A percentile compares a stretch with the other conserved stretches of the same genome.
Evolutionary conservation across 352 stramenopile genomes (phyloP).

Genomic region (Phytopythium sindhum): DNA sequence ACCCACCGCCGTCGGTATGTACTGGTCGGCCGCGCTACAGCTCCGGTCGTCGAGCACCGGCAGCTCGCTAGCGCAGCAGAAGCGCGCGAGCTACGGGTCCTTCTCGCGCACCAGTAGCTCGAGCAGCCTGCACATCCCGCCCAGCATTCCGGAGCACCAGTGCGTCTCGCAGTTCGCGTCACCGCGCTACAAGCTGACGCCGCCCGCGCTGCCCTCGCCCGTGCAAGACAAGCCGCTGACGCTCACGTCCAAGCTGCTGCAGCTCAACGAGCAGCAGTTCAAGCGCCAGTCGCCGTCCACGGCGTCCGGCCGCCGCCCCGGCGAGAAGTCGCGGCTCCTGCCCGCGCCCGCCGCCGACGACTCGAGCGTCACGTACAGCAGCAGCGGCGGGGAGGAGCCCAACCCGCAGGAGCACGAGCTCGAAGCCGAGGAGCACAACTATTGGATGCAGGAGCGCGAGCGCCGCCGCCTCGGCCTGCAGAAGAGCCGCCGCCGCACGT

Average conservation of each 20-base stretch:
- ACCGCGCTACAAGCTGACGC: constrained; percentile 16
- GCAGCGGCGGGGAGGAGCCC: constrained; percentile 18
- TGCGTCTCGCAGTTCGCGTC: constrained; percentile 59
- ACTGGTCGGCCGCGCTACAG: constrained; percentile 69
- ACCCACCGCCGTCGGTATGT: constrained; percentile 37
- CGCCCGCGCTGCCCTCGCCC: constrained; percentile 4
- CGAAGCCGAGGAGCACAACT: constrained; percentile 44
- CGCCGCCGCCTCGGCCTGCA: constrained; percentile 33
- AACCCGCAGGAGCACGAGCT: constrained; percentile 32
- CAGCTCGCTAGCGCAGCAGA: constrained; percentile 20
- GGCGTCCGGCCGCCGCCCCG: constrained; percentile 1
- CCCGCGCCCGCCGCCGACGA: constrained; percentile 18
- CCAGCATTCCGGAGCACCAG: constrained; percentile 78
- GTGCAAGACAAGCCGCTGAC: constrained; percentile 22
- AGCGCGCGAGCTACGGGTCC: constrained; percentile 54
- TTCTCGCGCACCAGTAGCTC: constrained; percentile 33
- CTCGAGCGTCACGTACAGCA: background rate
- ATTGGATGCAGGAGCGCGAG: constrained; percentile 77
- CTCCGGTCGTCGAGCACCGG: constrained; percentile 30
- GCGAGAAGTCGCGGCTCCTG: constrained; percentile 30
- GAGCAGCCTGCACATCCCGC: constrained; percentile 54
- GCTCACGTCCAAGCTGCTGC: constrained; percentile 27
- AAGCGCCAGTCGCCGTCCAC: constrained; percentile 8
- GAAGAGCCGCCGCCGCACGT: constrained; percentile 31
- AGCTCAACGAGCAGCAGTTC: constrained; percentile 14